Percentiles rank a stretch among this genome's conserved stretches.
phyloP scores from a whole-genome alignment of 331 rosid genomes.

The Dryas integrifolia region DNA sequence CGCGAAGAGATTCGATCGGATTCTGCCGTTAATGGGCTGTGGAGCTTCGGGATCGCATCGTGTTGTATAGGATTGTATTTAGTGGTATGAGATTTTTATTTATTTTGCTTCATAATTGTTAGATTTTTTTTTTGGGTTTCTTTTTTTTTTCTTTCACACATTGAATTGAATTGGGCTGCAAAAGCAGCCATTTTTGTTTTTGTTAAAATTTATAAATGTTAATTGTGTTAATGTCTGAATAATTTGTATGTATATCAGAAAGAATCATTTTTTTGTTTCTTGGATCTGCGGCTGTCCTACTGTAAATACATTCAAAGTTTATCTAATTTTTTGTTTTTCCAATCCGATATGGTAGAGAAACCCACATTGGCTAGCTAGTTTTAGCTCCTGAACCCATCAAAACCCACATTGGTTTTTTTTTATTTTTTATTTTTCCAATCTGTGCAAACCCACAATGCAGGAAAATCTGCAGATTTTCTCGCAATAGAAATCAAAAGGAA shows the following conservation, averaged over 20 bases:
- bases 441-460: background rate
- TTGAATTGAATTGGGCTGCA: constrained; percentile 63
- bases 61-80: constrained; percentile 78
- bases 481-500: background rate
- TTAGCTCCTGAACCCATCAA: background rate
- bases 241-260: constrained; percentile 34
- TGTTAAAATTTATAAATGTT: constrained; percentile 28
- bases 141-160: constrained; percentile 37
- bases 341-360: background rate
- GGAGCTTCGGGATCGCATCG: constrained; percentile 35
- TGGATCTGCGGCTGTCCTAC: constrained; percentile 6
- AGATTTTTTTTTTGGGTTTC: constrained; percentile 47
- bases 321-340: background rate
- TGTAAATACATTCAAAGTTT: constrained; percentile 13
- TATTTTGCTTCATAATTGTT: constrained; percentile 38
- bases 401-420: background rate
- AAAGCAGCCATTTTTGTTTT: constrained; percentile 36
- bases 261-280: constrained; percentile 23
- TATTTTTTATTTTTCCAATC: background rate
- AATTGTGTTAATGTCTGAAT: constrained; percentile 34
- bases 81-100: constrained; percentile 54
- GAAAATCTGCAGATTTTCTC: background rate
- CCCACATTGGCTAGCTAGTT: background rate
- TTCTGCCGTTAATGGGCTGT: constrained; percentile 34
- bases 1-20: constrained; percentile 49